Evolutionary conservation across 2,329 filamentous ascomycete genomes (phyloP).

Genomic region (Ophiostoma montium): DNA sequence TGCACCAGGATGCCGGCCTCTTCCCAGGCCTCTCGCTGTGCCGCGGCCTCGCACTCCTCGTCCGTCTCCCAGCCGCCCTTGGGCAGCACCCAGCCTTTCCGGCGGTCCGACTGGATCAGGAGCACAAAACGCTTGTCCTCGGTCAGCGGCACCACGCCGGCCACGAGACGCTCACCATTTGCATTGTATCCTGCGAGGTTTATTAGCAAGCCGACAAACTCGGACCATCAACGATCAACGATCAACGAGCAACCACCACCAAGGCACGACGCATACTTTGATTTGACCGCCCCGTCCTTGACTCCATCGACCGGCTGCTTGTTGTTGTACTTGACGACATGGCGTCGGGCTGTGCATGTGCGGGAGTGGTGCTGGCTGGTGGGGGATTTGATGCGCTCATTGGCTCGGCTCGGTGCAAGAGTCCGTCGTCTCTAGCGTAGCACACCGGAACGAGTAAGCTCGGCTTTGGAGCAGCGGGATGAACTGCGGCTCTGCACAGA

Average conservation of each 20-base stretch:
- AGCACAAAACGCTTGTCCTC: constrained; percentile 77
- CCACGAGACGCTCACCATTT: constrained; percentile 86
- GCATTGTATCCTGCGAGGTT: constrained; percentile 63
- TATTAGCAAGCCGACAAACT: no score
- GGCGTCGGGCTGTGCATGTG: not conserved
- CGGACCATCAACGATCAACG: no score
- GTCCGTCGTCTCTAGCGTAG: not conserved
- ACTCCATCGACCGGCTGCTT: constrained; percentile 49
- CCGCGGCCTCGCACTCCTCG: constrained; percentile 74
- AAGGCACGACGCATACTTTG: constrained; percentile 50
- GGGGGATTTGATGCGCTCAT: not conserved
- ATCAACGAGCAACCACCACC: no score
- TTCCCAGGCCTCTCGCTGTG: constrained; percentile 89
- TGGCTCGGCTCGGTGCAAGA: not conserved
- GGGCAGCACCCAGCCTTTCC: constrained; percentile 89
- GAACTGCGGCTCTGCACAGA: not conserved
- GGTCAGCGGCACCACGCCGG: constrained; percentile 83
- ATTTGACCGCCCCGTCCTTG: constrained; percentile 61
- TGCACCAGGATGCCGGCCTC: constrained; percentile 85
- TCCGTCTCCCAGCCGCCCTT: constrained; percentile 98
- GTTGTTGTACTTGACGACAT: constrained; percentile 10
- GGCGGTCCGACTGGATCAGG: constrained; percentile 81
- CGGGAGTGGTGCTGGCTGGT: not conserved
- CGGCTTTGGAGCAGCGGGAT: not conserved
- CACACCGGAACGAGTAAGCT: no score